Base-by-base conservation (phyloP, 306 rosid genomes). In the Quercus berberidifolia region DNA sequence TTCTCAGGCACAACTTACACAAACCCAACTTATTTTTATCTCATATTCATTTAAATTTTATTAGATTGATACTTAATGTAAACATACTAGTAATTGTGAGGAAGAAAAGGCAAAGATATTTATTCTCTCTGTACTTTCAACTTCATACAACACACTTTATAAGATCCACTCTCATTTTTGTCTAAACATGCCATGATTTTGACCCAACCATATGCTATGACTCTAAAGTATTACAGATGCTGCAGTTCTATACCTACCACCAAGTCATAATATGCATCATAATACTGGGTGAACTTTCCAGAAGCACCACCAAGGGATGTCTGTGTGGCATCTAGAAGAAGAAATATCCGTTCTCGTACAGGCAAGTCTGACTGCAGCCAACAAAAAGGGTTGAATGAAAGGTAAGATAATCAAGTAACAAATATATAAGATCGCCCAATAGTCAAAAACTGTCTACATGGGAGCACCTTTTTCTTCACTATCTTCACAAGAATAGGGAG, bases 231-330 rank as follows among this genome's bases (percentile, higher is more conserved):
- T 6, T 52, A 46, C 64, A 23, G 71, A 81, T 41, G 35, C 55
- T 17, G 28, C 60, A 55, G 64, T 64, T 71, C 33, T 85, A 82
- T 71, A 76, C 97, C 46, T 87, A 94, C 99, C 99, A 94, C 97
- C 83, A 94, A 86, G 41, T 94, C 97, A 57, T 88, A 91, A 82
- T 94, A 94, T 62, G 97, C 97, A 69, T 78, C 84, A 83, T 94
- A 94, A 84, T 94, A 94, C 85, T 92, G 92, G 3, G 97, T 97
- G 82, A 90, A 94, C 85, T 91, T 94, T 85, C 97, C 99, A 38
- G 99, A 87, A 83, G 95, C 97, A 75, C 99, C 99, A 8, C 97
- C 99, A 85, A 91, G 91, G 80, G 97, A 93, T 83, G 99, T 91
- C 80, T 94, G 99, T 51, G 95, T 92, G 55, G 97, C 99, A 88